Evolutionary conservation across 441 rosid species (phyloP).

Genomic region (Flueggea neowawraea): DNA sequence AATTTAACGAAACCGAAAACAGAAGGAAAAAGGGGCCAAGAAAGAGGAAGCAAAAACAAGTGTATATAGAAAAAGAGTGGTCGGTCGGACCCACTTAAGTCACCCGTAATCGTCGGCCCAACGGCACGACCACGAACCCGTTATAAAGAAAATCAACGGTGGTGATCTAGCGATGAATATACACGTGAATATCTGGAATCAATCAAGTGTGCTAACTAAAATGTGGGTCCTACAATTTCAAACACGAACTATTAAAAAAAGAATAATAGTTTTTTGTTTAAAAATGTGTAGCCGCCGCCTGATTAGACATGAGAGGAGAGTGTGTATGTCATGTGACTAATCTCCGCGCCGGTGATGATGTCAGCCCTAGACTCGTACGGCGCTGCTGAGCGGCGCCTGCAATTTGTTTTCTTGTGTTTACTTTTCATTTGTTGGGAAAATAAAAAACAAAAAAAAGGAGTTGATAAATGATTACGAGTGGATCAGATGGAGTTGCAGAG

Average conservation of each 20-base stretch:
- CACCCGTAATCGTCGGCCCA: slow-evolving; percentile 71
- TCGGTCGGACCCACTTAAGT: slow-evolving; percentile 36
- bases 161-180: background rate
- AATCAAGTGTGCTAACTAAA: background rate
- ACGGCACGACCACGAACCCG: slow-evolving; percentile 33
- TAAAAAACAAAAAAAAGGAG: too few species aligned
- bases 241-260: background rate
- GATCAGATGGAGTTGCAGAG: slow-evolving; percentile 4
- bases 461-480: background rate
- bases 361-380: slow-evolving; percentile 55
- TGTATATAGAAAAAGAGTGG: background rate
- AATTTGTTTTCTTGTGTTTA: background rate
- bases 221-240: slow-evolving; percentile 13
- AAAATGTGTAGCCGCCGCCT: slow-evolving; percentile 51
- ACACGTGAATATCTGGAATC: background rate
- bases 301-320: slow-evolving; percentile 36
- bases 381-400: slow-evolving; percentile 42
- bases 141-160: slow-evolving; percentile 18
- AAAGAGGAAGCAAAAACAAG: background rate
- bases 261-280: background rate
- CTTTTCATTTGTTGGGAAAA: too few species aligned
- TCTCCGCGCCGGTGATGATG: slow-evolving; percentile 28
- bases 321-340: slow-evolving; percentile 20
- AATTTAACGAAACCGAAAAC: background rate
- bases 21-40: background rate